Base-by-base conservation (phyloP, 371 early-diverging fungal genomes). In the Circinella minor region DNA sequence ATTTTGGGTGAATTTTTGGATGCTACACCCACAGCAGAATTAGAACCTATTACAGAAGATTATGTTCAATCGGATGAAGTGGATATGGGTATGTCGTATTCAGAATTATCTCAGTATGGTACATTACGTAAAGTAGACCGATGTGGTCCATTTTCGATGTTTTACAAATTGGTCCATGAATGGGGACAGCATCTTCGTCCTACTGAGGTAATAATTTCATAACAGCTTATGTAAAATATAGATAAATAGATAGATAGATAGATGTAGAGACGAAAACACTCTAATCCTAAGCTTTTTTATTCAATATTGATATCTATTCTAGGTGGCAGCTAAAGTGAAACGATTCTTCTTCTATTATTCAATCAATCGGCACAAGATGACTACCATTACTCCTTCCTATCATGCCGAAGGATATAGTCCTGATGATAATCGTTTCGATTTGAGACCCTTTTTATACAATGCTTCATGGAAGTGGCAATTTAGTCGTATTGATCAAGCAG, bases 51-150 rank as follows among this genome's bases (percentile, higher is more conserved):
- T 55, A 91, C 95, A 4, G 86, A 83, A 37, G 77, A 76, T 37
- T 92, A 94, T 73, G 87, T 87, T 11, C 98, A 98, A 72, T 88
- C 91, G 0, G 97, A 98, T 77, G 98, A 97, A 77, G 90, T 82
- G 14, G 99, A 98, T 70, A 98, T 99, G 99, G 97, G 97, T 8
- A 96, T 99, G 97, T 91, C 95, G 9, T 99, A 98, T 77, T 89
- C 90, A 17, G 98, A 98, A 68, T 84, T 99, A 1, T 93, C 96
- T 3, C 85, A 86, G 18, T 98, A 93, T 85, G 99, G 98, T 36
- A 87, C 93, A 17, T 82, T 98, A 64, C 92, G 99, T 17, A 97
- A 97, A 71, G 88, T 97, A 38, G 77, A 82, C 37, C 88, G 89
- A 49, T 94, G 94, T 68, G 99, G 99, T 4, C 99, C 99, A 0